A percentile compares a stretch with the other conserved stretches of the same genome.
These are phyloP conservation scores for Solanum corneliomulleri DNA, from an alignment of 257 asterid species.

Conservation along the genomic window DNA sequence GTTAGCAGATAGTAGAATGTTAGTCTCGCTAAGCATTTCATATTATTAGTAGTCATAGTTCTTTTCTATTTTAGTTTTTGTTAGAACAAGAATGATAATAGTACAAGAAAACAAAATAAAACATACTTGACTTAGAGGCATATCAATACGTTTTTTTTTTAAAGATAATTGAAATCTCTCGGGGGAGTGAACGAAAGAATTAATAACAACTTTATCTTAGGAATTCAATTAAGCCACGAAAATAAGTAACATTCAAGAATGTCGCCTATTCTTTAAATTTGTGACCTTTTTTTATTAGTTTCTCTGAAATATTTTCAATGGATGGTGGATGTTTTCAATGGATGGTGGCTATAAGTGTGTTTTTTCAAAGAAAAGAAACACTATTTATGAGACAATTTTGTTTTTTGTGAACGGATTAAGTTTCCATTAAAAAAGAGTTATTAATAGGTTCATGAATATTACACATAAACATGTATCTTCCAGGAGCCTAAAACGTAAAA, in stretches of 20 bases:
- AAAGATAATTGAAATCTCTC: not conserved
- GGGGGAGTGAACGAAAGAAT: fast-evolving
- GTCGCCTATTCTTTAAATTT: not conserved
- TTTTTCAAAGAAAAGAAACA: no score
- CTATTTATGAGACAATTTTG: not conserved
- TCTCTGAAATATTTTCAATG: not conserved
- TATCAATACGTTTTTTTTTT: no score
- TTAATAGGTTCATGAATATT: not conserved
- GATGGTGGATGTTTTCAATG: not conserved
- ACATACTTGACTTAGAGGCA: no score
- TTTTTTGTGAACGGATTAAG: not conserved
- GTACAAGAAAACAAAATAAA: not conserved
- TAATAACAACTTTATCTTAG: no score
- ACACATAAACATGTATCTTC: not conserved
- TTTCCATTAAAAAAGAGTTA: not conserved
- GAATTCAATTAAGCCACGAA: no score
- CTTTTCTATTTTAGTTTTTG: not conserved
- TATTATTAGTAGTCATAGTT: no score
- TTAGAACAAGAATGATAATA: not conserved
- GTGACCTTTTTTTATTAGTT: not conserved
- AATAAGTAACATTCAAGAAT: not conserved
- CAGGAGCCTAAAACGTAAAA: not conserved
- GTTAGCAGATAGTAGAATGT: not conserved
- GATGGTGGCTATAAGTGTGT: not conserved
- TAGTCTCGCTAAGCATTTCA: not conserved